These are phyloP conservation scores for Pelargonium fulgidum DNA, from an alignment of 441 rosid genomes.

Conservation along the genomic window DNA sequence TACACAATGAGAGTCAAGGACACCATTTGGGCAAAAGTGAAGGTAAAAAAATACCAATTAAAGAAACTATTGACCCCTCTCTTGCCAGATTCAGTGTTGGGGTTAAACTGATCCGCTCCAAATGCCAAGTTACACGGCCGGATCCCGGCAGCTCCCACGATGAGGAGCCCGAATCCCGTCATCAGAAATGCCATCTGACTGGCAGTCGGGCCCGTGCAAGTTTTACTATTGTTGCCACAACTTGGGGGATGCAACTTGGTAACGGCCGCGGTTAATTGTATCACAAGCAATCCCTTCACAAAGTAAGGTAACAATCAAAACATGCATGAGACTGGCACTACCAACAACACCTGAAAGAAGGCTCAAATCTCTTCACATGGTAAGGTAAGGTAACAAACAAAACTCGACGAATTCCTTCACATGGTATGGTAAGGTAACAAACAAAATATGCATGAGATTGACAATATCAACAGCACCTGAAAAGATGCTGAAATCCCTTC, in stretches of 20 bases:
- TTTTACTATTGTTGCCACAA: conserved; percentile 30
- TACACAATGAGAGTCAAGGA: conserved; percentile 59
- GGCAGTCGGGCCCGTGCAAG: conserved; percentile 42
- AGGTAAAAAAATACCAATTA: conserved; percentile 76
- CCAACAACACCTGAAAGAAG: too few species aligned
- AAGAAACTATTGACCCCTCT: conserved; percentile 66
- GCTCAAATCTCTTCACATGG: too few species aligned
- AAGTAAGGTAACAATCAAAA: too few species aligned
- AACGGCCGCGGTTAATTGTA: conserved; percentile 59
- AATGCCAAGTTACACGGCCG: conserved; percentile 73
- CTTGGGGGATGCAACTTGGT: conserved; percentile 48
- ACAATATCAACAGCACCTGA: too few species aligned
- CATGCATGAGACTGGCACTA: too few species aligned
- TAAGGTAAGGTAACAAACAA: too few species aligned
- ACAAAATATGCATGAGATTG: too few species aligned
- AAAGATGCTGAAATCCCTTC: too few species aligned
- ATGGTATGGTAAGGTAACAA: too few species aligned
- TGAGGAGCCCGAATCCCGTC: conserved; percentile 46
- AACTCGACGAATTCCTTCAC: too few species aligned
- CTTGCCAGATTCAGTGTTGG: conserved; percentile 56
- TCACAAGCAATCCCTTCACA: conserved; percentile 52
- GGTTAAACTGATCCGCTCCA: conserved; percentile 76
- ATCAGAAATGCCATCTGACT: conserved; percentile 57
- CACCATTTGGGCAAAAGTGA: conserved; percentile 61
- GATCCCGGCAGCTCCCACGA: conserved; percentile 63